Percentiles rank a stretch among this genome's conserved stretches.
phyloP scores from a whole-genome alignment of 2,329 filamentous ascomycete species.

The Trichoderma breve region DNA sequence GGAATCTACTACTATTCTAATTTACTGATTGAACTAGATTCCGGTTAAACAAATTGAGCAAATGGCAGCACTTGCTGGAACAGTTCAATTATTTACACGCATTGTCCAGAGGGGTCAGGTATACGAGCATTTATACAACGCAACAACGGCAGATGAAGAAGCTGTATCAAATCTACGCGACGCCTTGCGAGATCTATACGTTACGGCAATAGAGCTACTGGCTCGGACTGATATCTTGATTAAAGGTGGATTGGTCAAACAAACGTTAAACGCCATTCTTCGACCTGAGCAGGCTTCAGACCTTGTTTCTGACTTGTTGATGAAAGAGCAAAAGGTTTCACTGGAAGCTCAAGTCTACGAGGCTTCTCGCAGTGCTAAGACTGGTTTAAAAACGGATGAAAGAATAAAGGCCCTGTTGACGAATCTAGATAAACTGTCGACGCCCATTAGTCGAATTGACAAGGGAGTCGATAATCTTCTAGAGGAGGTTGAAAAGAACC shows the following conservation, averaged over 20 bases:
- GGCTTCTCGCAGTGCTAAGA: background rate
- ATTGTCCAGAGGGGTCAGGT: constrained; percentile 8
- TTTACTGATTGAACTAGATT: background rate
- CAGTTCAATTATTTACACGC: background rate
- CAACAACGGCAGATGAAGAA: background rate
- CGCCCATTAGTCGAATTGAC: background rate
- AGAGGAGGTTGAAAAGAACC: background rate
- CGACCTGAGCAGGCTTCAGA: background rate
- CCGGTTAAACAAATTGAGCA: constrained; percentile 4
- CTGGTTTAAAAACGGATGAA: background rate
- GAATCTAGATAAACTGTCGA: background rate
- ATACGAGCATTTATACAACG: constrained; percentile 2
- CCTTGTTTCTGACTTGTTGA: background rate
- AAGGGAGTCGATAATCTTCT: background rate
- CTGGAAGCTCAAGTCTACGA: background rate
- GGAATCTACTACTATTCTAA: background rate
- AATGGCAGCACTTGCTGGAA: constrained; percentile 11
- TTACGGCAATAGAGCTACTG: constrained; percentile 7
- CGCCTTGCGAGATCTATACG: background rate
- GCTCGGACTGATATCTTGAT: background rate
- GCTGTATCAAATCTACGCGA: background rate
- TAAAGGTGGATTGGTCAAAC: background rate
- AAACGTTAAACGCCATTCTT: constrained; percentile 1
- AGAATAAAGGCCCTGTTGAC: background rate
- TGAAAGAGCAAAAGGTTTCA: background rate